Evolutionary conservation across 1,284 basidiomycete genomes (phyloP), one percentile per base, ranked within the genome.

Genomic region (Puccinia sorghi): DNA sequence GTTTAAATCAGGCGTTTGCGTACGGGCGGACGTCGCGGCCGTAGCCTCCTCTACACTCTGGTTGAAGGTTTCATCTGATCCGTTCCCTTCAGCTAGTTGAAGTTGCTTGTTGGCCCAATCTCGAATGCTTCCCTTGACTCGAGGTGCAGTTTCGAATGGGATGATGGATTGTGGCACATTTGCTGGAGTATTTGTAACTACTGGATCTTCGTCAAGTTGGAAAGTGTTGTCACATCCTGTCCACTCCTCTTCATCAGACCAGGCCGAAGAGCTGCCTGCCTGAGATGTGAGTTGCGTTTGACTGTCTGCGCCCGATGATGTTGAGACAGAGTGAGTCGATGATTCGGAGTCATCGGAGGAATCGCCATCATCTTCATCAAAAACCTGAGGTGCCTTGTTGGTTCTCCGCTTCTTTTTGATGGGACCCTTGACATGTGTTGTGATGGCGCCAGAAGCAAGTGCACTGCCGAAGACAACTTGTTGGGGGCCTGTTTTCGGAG

Each of bases 71-170:
- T 46, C 25, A 13, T 61, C 39, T 6, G 22, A 46, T 17, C 41
- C 37, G 41, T 77, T 70, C 13, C 39, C 22, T 43, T 77, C 75
- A 7, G 57, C 54, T 43, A 70, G 17, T 37, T 71, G 56, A 46
- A 79, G 56, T 64, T 79, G 76, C 59, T 57, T 37, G 66, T 79
- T 79, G 32, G 76, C 76, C 76, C 76, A 79, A 79, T 79, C 76
- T 61, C 76, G 66, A 72, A 79, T 70, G 48, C 67, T 72, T 27
- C 76, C 76, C 50, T 79, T 79, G 46, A 72, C 69, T 79, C 76
- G 32, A 27, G 56, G 66, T 54, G 48, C 48, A 52, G 25, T 3
- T 50, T 54, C 66, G 8, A 48, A 69, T 43, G 22, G 46, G 25
- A 43, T 27, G 32, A 32, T 22, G 5, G 50, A n/a, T 8, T 37